These are phyloP conservation scores for Apostasia shenzhenica DNA, from an alignment of 106 monocot species.

Conservation along the genomic window DNA sequence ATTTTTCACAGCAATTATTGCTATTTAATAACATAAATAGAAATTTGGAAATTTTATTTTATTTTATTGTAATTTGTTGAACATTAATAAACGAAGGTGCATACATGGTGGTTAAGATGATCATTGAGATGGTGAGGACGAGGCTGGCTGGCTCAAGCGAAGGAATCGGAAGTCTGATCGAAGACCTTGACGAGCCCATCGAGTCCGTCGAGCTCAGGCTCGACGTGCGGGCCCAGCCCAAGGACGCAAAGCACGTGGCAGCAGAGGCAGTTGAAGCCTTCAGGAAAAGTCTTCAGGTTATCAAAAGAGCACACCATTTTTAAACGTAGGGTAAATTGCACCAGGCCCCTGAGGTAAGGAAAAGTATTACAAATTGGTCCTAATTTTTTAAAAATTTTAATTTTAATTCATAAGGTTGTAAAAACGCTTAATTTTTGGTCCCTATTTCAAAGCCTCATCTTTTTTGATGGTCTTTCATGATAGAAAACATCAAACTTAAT, in stretches of 20 bases:
- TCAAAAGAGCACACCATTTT: too few species aligned
- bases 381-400: too few species aligned
- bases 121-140: constrained; percentile 58
- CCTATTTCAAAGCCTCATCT: too few species aligned
- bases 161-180: constrained; percentile 42
- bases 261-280: constrained; percentile 35
- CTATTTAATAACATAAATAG: too few species aligned
- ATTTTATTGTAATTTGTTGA: background rate
- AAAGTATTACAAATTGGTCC: too few species aligned
- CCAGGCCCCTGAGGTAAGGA: too few species aligned
- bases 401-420: too few species aligned
- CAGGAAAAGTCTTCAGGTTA: constrained; percentile 34
- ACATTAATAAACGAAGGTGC: constrained; percentile 21
- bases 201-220: constrained; percentile 48
- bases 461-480: too few species aligned
- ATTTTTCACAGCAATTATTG: too few species aligned
- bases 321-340: too few species aligned
- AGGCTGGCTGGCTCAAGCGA: constrained; percentile 27
- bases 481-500: too few species aligned
- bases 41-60: background rate
- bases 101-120: constrained; percentile 61
- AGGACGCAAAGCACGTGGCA: constrained; percentile 36
- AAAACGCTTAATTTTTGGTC: too few species aligned
- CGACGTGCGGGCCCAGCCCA: constrained; percentile 30
- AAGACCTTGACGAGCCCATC: constrained; percentile 35